Evolutionary conservation across 2,329 filamentous ascomycete species (phyloP).

Genomic region (Magnaporthiopsis rhizophila): DNA sequence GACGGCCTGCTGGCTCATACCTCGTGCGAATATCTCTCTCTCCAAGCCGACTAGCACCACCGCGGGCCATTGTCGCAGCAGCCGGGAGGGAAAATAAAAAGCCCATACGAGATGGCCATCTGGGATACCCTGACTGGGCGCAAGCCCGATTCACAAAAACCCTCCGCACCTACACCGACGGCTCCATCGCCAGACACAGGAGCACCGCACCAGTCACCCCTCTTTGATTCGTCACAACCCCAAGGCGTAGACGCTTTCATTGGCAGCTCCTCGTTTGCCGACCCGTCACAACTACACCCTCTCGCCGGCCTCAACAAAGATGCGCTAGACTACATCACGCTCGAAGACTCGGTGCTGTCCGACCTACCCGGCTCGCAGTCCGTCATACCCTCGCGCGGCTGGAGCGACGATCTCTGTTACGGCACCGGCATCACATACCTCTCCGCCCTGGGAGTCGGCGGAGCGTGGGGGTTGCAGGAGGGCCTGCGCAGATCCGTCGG

Average conservation of each 20-base stretch:
- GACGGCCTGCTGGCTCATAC: too few species aligned
- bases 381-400: constrained; percentile 87
- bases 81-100: neutral
- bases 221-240: constrained; percentile 60
- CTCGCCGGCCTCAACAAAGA: constrained; percentile 89
- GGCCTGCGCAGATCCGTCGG: constrained; percentile 71
- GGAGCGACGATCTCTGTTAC: constrained; percentile 97
- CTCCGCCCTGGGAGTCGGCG: constrained; percentile 75
- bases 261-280: constrained; percentile 65
- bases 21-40: neutral
- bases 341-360: constrained; percentile 86
- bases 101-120: constrained; percentile 36
- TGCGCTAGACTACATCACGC: constrained; percentile 85
- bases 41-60: neutral
- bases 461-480: constrained; percentile 87
- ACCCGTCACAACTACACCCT: constrained; percentile 84
- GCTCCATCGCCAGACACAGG: constrained; percentile 19
- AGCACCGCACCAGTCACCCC: constrained; percentile 37
- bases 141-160: constrained; percentile 34
- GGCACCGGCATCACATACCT: constrained; percentile 93
- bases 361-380: constrained; percentile 80
- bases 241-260: constrained; percentile 86
- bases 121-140: constrained; percentile 56
- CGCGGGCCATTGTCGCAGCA: neutral
- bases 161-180: constrained; percentile 5